Base-by-base conservation (phyloP, 306 rosid genomes). In the Echinosophora koreensis region DNA sequence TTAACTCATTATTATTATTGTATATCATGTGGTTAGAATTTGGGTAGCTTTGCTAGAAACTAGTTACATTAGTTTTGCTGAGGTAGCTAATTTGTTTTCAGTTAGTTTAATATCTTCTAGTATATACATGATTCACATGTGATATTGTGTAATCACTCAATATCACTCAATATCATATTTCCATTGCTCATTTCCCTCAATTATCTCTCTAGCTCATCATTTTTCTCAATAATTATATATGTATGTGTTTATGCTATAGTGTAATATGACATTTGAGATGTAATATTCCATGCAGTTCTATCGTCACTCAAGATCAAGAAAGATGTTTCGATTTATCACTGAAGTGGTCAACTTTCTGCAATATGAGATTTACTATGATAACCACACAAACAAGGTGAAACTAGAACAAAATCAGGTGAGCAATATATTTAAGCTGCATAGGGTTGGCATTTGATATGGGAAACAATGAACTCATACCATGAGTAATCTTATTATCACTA, bases 261-360 rank as follows among this genome's bases (percentile, higher is more conserved):
- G n/a, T 6, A 4, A 47, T 59, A 22, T 27, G 3, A 28, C 15
- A 8, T 59, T 58, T 58, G 54, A 15, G n/a, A 11, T 71, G 66
- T 44, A 17, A 63, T 7, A 63, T 50, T 51, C 4, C 27, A 63
- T 76, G 80, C 80, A 76, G 80, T 51, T 50, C 55, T 63, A 35
- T 38, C 37, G 37, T 4, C 68, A 77, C 46, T 6, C 14, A 12
- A 32, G 41, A 42, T 77, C 75, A 3, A 57, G 13, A 15, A 49
- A 4, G 28, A 47, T 28, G 13, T 67, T 77, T 15, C 51, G 68
- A 42, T 67, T 12, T 5, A 34, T 44, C 6, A 2, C 8, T 1
- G 75, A 77, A 9, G 47, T 77, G 5, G 68, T 77, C 14, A 42
- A 6, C 50, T 67, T 66, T 71, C 28, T 77, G 8, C 32, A 66